Evolutionary conservation across 2,329 filamentous ascomycete genomes (phyloP), one percentile per base, ranked within the genome.

Genomic region (Colletotrichum higginsianum): DNA sequence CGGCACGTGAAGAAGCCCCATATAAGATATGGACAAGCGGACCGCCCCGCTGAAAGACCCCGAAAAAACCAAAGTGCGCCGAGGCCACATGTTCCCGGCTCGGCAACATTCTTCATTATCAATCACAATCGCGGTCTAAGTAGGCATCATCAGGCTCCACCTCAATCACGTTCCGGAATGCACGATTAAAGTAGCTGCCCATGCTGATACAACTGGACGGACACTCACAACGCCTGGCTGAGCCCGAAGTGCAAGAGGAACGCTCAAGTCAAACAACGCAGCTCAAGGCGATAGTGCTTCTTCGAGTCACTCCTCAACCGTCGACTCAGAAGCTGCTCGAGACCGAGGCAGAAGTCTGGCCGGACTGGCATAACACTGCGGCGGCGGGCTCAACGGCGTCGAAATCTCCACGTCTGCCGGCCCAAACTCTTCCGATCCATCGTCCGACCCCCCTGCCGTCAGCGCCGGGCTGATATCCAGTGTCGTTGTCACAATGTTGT

Each of bases 311-410:
- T 49, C 62, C 40, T 38, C 47, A 12, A 44, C 12, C 1, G 47
- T 56, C 38, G 60, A 49, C 11, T 23, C 30, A 3, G 67, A 53
- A 7, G 56, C 16, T 2, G 40, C 13, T 5, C 23, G 44, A n/a
- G 53, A 50, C 11, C 46, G 56, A 42, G 47, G 16, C 4, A 30
- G 5, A 18, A 35, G 23, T 15, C 23, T 71, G n/a, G 52, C 23
- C 2, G 66, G 65, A 16, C 65, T 69, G 13, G 38, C 16, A n/a
- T 55, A 69, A 7, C n/a, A 35, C 21, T 63, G 63, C 15, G 69
- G 69, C 18, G 69, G 69, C 12, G 69, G 69, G n/a, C 69, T 72
- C 47, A 72, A 46, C 18, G 69, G 65, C 11, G 69, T 72, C 7
- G 53, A 40, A 42, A 72, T 53, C 16, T 69, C 69, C 12, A 55